These are phyloP conservation scores for Aphanocladium album DNA, from an alignment of 2,329 filamentous ascomycete genomes.

Conservation along the genomic window DNA sequence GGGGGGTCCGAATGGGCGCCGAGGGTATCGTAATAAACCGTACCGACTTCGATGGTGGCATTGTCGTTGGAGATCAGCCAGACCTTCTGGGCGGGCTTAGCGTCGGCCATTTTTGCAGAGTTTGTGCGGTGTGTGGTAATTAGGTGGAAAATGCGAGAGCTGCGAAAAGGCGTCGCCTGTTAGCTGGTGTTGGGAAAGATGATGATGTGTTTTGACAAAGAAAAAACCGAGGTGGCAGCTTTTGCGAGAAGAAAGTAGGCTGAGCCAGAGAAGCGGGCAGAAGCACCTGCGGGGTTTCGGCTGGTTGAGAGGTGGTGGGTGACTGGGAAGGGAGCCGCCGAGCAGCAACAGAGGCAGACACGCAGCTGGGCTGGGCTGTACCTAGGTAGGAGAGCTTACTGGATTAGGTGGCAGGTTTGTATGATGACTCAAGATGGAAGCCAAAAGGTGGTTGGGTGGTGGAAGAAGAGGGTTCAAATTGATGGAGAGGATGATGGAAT, in stretches of 20 bases:
- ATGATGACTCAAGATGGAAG: too few relatives aligned
- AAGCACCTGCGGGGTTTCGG: slow-evolving; percentile 10
- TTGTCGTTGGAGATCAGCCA: slow-evolving; percentile 49
- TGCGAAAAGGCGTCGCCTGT: not conserved
- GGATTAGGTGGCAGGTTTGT: not conserved
- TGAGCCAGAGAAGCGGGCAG: not conserved
- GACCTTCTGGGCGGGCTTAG: slow-evolving; percentile 35
- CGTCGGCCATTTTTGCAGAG: slow-evolving; percentile 29
- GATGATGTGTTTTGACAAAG: not conserved
- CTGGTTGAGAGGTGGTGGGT: not conserved
- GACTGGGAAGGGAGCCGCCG: not conserved
- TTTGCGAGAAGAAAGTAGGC: not conserved
- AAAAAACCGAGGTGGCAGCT: not conserved
- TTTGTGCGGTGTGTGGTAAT: not conserved
- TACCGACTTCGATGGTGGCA: slow-evolving; percentile 43
- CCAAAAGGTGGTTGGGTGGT: too few relatives aligned
- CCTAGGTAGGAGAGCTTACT: not conserved
- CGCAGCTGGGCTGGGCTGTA: too few relatives aligned
- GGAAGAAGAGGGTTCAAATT: not conserved
- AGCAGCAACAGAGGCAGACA: too few relatives aligned
- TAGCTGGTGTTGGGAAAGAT: not conserved
- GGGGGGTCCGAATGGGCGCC: not conserved
- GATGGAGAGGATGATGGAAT: not conserved
- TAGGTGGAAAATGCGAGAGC: not conserved
- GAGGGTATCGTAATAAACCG: slow-evolving; percentile 20